Evolutionary conservation across 2,329 filamentous ascomycete genomes (phyloP).

Genomic region (Beauveria sp.): DNA sequence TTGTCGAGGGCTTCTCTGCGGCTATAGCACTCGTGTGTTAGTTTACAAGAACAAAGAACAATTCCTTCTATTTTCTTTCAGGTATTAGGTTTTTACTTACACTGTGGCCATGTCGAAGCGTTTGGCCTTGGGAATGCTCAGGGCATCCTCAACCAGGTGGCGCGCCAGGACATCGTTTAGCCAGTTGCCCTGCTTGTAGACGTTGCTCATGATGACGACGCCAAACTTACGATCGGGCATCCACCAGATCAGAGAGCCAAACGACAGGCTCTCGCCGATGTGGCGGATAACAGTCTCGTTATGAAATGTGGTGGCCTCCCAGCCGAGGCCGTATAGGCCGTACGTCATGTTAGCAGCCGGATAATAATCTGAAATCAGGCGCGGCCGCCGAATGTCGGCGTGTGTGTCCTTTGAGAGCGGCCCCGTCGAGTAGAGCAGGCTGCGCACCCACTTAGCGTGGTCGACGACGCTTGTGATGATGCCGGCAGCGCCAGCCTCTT

Average conservation of each 20-base stretch:
- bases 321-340: not conserved
- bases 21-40: not conserved
- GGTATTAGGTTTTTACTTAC: not conserved
- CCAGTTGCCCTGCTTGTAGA: not conserved
- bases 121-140: not conserved
- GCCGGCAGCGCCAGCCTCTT: not conserved
- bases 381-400: not conserved
- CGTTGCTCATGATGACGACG: not conserved
- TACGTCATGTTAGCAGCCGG: accelerated
- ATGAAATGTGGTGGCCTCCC: not conserved
- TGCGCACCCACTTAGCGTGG: not conserved
- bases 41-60: too few species aligned
- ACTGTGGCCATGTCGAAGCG: not conserved
- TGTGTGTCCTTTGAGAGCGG: not conserved
- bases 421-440: not conserved
- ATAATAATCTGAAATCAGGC: not conserved
- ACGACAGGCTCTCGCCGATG: not conserved
- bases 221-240: not conserved
- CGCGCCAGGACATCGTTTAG: not conserved
- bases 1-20: not conserved
- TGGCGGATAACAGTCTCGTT: not conserved
- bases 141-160: not conserved
- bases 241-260: constrained; percentile 1
- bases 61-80: too few species aligned
- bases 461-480: constrained; percentile 4